phyloP scores from a whole-genome alignment of 2,329 filamentous ascomycete genomes.

The Penicillium occitanis region DNA sequence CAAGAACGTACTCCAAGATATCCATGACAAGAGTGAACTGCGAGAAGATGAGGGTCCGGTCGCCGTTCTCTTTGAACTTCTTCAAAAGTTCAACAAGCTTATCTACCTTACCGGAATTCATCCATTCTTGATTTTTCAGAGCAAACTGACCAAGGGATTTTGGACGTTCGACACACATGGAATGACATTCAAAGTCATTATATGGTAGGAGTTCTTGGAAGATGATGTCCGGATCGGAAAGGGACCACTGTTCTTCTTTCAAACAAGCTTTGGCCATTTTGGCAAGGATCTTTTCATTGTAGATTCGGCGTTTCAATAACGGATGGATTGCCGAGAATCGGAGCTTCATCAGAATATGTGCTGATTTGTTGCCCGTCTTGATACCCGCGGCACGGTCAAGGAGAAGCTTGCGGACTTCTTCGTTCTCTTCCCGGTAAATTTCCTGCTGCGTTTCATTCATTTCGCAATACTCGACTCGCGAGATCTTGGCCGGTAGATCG shows the following conservation, averaged over 20 bases:
- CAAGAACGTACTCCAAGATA: constrained; percentile 79
- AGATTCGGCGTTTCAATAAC: constrained; percentile 79
- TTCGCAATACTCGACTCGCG: constrained; percentile 75
- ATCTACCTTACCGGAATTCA: constrained; percentile 80
- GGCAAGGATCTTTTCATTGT: constrained; percentile 69
- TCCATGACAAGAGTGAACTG: constrained; percentile 92
- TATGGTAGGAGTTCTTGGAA: constrained; percentile 55
- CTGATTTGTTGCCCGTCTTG: constrained; percentile 54
- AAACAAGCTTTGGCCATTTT: constrained; percentile 78
- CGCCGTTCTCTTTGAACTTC: constrained; percentile 73
- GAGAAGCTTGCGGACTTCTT: constrained; percentile 59
- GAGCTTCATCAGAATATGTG: constrained; percentile 81
- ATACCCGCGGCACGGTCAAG: constrained; percentile 59
- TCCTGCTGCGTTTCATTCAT: constrained; percentile 70
- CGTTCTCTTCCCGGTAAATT: constrained; percentile 71
- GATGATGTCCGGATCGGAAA: constrained; percentile 54
- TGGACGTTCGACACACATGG: constrained; percentile 56
- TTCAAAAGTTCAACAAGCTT: constrained; percentile 73
- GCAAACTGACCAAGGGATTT: constrained; percentile 55
- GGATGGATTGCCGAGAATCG: constrained; percentile 92
- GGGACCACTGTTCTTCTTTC: constrained; percentile 60
- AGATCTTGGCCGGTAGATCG: constrained; percentile 77
- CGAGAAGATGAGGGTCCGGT: constrained; percentile 86
- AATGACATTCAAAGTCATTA: constrained; percentile 63
- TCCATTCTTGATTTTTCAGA: constrained; percentile 63